Percentiles rank a stretch among this genome's conserved stretches.
phyloP scores from a whole-genome alignment of 306 rosid species.

The Vigna angularis region DNA sequence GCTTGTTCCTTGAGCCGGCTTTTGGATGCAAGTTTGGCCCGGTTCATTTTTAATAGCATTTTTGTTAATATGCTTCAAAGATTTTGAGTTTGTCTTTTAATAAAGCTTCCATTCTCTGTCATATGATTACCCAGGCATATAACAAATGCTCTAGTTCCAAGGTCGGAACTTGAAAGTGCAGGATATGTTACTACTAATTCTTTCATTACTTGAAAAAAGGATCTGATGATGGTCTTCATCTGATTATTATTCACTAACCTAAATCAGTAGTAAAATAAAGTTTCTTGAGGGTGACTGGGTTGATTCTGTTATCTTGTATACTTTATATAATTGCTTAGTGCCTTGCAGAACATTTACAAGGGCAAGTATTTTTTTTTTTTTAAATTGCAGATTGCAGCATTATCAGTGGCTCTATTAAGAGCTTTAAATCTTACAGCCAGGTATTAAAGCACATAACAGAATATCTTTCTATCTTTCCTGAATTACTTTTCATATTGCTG shows the following conservation, averaged over 20 bases:
- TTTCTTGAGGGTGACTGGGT: constrained; percentile 18
- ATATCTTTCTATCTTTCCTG: constrained; percentile 28
- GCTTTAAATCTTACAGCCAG: constrained; percentile 82
- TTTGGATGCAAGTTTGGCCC: neutral
- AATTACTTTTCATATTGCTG: constrained; percentile 25
- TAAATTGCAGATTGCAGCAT: constrained; percentile 83
- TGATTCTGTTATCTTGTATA: constrained; percentile 6
- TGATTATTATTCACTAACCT: constrained; percentile 25
- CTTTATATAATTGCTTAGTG: constrained; percentile 21
- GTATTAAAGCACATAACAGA: constrained; percentile 52
- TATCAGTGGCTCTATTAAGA: constrained; percentile 86
- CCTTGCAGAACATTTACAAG: constrained; percentile 34
- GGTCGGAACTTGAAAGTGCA: neutral
- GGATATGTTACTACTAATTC: constrained; percentile 33
- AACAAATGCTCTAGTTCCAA: neutral
- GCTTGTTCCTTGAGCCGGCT: neutral
- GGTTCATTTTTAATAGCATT: constrained; percentile 9
- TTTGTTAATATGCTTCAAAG: constrained; percentile 17
- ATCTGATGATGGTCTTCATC: constrained; percentile 20
- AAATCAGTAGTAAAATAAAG: constrained; percentile 31
- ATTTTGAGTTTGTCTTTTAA: constrained; percentile 31
- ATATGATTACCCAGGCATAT: constrained; percentile 22
- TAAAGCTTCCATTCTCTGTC: constrained; percentile 22
- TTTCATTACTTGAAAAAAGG: constrained; percentile 30
- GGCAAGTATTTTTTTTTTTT: neutral